phyloP scores from a whole-genome alignment of 305 asterid genomes.

The Plantago coronopus region DNA sequence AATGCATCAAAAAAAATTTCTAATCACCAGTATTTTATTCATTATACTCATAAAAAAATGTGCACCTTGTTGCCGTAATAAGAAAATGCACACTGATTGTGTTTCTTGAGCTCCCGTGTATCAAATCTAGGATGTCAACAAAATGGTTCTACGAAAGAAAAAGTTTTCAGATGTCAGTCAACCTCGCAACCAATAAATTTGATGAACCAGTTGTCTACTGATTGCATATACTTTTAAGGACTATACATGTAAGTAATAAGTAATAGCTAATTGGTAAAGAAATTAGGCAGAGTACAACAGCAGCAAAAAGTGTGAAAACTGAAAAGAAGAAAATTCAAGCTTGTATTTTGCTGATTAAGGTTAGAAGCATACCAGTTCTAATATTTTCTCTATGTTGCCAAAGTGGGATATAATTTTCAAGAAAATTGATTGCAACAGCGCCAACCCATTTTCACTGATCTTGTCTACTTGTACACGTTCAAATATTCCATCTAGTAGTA shows the following conservation, averaged over 20 bases:
- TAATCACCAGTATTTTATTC: no score
- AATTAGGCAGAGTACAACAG: not conserved
- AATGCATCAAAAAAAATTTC: no score
- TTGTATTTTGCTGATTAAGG: constrained; percentile 8
- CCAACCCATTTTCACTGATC: constrained; percentile 51
- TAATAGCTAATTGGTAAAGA: constrained; percentile 4
- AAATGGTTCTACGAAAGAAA: constrained; percentile 72
- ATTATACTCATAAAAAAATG: not conserved
- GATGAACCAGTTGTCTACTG: not conserved
- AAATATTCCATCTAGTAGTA: constrained; percentile 57
- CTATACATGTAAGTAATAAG: constrained; percentile 6
- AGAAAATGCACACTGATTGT: constrained; percentile 55
- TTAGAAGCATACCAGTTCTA: constrained; percentile 56
- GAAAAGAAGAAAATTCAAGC: constrained; percentile 15
- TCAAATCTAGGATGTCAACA: constrained; percentile 63
- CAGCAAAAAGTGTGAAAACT: constrained; percentile 1
- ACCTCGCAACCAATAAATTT: constrained; percentile 12
- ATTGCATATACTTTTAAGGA: constrained; percentile 10
- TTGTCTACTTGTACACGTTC: constrained; percentile 39
- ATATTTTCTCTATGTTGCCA: constrained; percentile 44
- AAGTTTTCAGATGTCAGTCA: constrained; percentile 16
- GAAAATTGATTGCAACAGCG: constrained; percentile 64
- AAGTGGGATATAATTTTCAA: constrained; percentile 56
- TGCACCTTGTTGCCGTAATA: constrained; percentile 61
- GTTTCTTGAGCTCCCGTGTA: constrained; percentile 75